phyloP scores from a whole-genome alignment of 495 filamentous ascomycete genomes.

The Trichoderma virens region DNA sequence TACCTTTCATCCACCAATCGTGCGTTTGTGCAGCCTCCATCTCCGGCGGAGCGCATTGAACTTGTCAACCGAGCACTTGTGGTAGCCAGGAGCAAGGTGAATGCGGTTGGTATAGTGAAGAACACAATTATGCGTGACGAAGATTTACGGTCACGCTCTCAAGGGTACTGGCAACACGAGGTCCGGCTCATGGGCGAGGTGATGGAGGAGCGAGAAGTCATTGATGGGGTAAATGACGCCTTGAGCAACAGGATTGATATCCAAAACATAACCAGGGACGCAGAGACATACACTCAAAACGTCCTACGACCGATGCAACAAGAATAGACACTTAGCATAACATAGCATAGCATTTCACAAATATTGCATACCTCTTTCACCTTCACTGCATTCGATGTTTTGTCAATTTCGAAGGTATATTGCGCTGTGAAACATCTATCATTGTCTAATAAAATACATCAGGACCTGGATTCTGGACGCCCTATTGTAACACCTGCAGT shows the following conservation, averaged over 20 bases:
- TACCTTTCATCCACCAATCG: conserved; percentile 75
- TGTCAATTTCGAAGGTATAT: too few species aligned
- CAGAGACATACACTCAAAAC: conserved; percentile 43
- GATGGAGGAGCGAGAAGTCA: conserved; percentile 54
- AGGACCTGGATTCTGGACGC: neutral
- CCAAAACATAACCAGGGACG: conserved; percentile 39
- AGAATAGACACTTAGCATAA: neutral
- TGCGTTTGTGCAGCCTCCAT: conserved; percentile 36
- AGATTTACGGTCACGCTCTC: conserved; percentile 35
- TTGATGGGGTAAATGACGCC: conserved; percentile 49
- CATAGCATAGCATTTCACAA: too few species aligned
- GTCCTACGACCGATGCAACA: conserved; percentile 30
- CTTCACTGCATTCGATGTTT: too few species aligned
- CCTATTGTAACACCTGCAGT: conserved; percentile 13
- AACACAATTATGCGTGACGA: conserved; percentile 49
- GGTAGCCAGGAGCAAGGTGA: conserved; percentile 34
- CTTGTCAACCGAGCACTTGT: conserved; percentile 28
- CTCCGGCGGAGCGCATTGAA: conserved; percentile 42
- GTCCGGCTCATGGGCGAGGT: conserved; percentile 45
- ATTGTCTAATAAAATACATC: neutral
- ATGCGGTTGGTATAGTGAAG: conserved; percentile 45
- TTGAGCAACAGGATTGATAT: conserved; percentile 45
- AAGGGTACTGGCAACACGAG: conserved; percentile 48
- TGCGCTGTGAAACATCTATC: neutral
- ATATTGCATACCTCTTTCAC: too few species aligned